These are phyloP conservation scores for Hymenoscyphus infarciens DNA, from an alignment of 2,329 filamentous ascomycete species.

Conservation along the genomic window DNA sequence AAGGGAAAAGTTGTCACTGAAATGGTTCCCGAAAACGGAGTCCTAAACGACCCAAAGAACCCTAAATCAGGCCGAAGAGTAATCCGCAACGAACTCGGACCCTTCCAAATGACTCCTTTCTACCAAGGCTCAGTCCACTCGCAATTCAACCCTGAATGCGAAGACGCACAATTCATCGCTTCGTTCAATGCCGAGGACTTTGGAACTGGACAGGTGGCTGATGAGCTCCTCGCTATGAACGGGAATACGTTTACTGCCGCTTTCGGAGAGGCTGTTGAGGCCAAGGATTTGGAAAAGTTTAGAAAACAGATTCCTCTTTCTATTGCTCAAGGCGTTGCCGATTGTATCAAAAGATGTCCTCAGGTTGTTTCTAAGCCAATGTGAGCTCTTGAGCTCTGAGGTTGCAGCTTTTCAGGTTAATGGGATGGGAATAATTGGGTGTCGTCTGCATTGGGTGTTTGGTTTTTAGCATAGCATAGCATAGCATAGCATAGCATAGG, in stretches of 20 bases:
- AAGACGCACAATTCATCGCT: slow-evolving; percentile 48
- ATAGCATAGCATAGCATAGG: too few species aligned
- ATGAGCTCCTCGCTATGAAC: slow-evolving; percentile 48
- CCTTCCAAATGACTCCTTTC: slow-evolving; percentile 51
- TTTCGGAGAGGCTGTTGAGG: slow-evolving; percentile 45
- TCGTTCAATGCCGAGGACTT: slow-evolving; percentile 49
- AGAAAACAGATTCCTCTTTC: slow-evolving; percentile 44
- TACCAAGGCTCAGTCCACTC: slow-evolving; percentile 53
- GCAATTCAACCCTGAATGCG: slow-evolving; percentile 54
- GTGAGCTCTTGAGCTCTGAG: too few species aligned
- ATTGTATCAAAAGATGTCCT: slow-evolving; percentile 38
- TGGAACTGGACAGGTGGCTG: slow-evolving; percentile 48
- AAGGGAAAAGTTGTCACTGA: slow-evolving; percentile 47
- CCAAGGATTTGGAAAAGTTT: slow-evolving; percentile 46
- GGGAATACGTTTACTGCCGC: slow-evolving; percentile 45
- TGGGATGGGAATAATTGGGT: too few species aligned
- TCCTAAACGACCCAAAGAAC: slow-evolving; percentile 33
- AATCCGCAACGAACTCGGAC: slow-evolving; percentile 40
- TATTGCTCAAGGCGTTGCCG: slow-evolving; percentile 50
- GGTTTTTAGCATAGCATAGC: slow-evolving; percentile 5
- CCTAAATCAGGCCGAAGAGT: slow-evolving; percentile 39
- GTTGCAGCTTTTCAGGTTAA: too few species aligned
- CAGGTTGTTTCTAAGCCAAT: too few species aligned
- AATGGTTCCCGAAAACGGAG: slow-evolving; percentile 52
- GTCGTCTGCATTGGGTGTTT: not conserved